A percentile compares a stretch with the other conserved stretches of the same genome.
Conservation (phyloP, 73 alveolate genomes). For the Strombidium stylifer region DNA sequence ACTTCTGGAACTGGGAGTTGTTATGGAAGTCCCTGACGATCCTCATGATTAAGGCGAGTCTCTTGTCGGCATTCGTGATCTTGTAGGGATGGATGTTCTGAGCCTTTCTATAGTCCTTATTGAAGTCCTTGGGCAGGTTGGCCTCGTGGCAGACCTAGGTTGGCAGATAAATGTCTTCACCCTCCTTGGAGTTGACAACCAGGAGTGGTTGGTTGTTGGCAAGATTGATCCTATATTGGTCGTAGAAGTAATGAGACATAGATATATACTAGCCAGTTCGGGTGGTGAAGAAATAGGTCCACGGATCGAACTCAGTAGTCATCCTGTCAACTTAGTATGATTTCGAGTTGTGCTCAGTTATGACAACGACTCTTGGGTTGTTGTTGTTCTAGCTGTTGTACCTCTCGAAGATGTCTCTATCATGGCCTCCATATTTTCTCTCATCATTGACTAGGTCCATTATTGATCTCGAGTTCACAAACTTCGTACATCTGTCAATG, state of each 20-base stretch:
- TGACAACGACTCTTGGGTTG: conserved; percentile 17
- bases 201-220: conserved; percentile 25
- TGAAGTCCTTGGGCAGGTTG: conserved; percentile 81
- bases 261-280: background rate
- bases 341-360: conserved; percentile 20
- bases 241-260: background rate
- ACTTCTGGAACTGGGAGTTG: background rate
- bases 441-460: background rate
- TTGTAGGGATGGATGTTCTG: conserved; percentile 8
- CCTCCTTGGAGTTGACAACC: conserved; percentile 42
- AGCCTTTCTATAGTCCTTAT: conserved; percentile 18
- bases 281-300: background rate
- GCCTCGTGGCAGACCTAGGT: conserved; percentile 87
- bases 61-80: conserved; percentile 7
- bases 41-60: conserved; percentile 2
- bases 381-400: background rate
- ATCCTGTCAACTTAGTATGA: conserved; percentile 19
- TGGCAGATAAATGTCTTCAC: conserved; percentile 46
- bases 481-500: conserved; percentile 25
- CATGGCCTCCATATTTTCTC: background rate
- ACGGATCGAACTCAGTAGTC: too few relatives aligned
- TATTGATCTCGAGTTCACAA: conserved; percentile 2
- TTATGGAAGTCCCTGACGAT: conserved; percentile 1
- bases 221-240: conserved; percentile 1
- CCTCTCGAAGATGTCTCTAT: background rate